phyloP scores from a whole-genome alignment of 805 yeast genomes.

The Pichia eremophila region DNA sequence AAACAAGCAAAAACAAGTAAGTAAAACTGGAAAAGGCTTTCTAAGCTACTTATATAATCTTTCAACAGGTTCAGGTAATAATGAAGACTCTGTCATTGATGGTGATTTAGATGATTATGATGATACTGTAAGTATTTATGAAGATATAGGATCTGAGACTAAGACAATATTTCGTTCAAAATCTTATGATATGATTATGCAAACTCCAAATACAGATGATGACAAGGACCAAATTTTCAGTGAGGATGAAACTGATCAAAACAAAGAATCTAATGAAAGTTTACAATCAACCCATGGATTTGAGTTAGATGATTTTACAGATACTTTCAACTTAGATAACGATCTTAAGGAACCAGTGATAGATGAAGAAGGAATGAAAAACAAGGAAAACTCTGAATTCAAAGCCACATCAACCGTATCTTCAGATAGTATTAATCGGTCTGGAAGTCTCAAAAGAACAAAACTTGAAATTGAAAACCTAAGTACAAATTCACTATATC shows the following conservation, averaged over 20 bases:
- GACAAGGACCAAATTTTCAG: not conserved
- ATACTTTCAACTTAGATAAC: conserved; percentile 2
- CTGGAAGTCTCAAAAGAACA: not conserved
- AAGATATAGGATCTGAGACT: conserved; percentile 3
- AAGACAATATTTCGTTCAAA: conserved; percentile 9
- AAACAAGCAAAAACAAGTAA: too few relatives aligned
- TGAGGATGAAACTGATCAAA: not conserved
- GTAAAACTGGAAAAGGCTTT: not conserved
- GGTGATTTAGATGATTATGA: not conserved
- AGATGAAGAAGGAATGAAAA: not conserved
- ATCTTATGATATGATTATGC: conserved; percentile 3
- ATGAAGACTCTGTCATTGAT: too few relatives aligned
- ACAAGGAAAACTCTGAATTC: not conserved
- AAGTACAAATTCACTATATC: not conserved
- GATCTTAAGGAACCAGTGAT: too few relatives aligned
- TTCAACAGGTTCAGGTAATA: too few relatives aligned
- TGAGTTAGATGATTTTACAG: conserved; percentile 2
- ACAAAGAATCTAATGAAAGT: not conserved
- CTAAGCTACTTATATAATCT: not conserved
- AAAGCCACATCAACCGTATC: not conserved
- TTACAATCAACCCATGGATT: not conserved
- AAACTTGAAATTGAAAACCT: not conserved
- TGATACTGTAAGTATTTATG: conserved; percentile 5
- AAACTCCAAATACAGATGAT: not conserved
- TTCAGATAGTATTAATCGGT: not conserved